phyloP scores from a whole-genome alignment of 2,329 filamentous ascomycete genomes.

The Diaporthe australafricana region DNA sequence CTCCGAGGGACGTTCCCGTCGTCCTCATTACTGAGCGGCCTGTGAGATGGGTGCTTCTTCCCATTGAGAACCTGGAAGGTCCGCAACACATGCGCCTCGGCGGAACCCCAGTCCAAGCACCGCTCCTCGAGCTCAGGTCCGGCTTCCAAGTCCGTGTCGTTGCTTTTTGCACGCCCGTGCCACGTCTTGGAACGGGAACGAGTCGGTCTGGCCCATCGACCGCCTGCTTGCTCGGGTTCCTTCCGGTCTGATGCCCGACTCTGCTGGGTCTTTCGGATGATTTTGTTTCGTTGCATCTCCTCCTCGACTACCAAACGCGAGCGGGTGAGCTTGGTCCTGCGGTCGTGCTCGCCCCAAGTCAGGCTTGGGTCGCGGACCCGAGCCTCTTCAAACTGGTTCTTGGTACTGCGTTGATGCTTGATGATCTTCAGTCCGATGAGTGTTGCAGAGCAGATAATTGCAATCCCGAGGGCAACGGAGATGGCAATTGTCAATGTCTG shows the following conservation, averaged over 20 bases:
- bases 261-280: slow-evolving; percentile 41
- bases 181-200: slow-evolving; percentile 30
- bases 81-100: slow-evolving; percentile 31
- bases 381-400: slow-evolving; percentile 34
- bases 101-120: slow-evolving; percentile 20
- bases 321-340: slow-evolving; percentile 37
- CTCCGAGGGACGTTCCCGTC: slow-evolving; percentile 1
- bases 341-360: slow-evolving; percentile 40
- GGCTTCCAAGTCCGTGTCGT: neutral
- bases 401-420: slow-evolving; percentile 30
- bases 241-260: slow-evolving; percentile 38
- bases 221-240: neutral
- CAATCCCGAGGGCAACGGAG: neutral
- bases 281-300: slow-evolving; percentile 39
- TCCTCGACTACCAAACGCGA: slow-evolving; percentile 40
- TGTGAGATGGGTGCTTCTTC: slow-evolving; percentile 13
- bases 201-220: neutral
- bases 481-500: slow-evolving; percentile 14
- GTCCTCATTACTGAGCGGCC: neutral
- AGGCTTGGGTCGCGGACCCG: slow-evolving; percentile 39
- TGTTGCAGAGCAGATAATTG: slow-evolving; percentile 4
- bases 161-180: neutral
- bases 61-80: slow-evolving; percentile 27
- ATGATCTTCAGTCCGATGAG: slow-evolving; percentile 27
- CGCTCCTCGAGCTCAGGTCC: neutral